Percentiles rank a stretch among this genome's conserved stretches.
Evolutionary conservation across 1,284 basidiomycete species (phyloP).

Genomic region (Ustanciosporium gigantosporum): DNA sequence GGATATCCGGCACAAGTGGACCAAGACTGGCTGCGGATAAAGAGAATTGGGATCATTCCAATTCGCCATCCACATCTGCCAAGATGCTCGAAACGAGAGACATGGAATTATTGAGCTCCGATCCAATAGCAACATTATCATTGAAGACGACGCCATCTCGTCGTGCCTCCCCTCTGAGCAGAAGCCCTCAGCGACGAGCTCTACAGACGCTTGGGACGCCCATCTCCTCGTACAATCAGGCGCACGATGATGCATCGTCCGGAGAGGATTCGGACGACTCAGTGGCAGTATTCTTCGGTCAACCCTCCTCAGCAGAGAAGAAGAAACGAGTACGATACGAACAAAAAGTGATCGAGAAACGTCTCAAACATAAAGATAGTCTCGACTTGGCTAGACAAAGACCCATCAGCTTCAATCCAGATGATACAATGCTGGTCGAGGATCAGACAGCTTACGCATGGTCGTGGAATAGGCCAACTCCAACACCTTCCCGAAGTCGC

Average conservation of each 20-base stretch:
- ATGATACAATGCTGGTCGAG: constrained; percentile 38
- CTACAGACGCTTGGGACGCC: too few relatives aligned
- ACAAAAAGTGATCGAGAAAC: constrained; percentile 26
- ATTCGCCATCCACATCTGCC: too few relatives aligned
- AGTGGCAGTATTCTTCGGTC: constrained; percentile 37
- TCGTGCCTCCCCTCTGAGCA: too few relatives aligned
- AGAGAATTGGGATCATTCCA: too few relatives aligned
- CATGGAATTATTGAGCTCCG: too few relatives aligned
- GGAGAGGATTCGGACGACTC: constrained; percentile 33
- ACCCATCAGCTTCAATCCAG: constrained; percentile 38
- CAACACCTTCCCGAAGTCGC: constrained; percentile 2
- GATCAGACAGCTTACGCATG: constrained; percentile 10
- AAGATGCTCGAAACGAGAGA: too few relatives aligned
- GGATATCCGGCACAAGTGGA: too few relatives aligned
- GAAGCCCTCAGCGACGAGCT: too few relatives aligned
- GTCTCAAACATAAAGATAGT: constrained; percentile 39
- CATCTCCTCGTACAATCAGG: too few relatives aligned
- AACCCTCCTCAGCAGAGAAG: constrained; percentile 34
- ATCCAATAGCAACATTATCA: too few relatives aligned
- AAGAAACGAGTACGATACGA: constrained; percentile 41
- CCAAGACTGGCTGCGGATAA: too few relatives aligned
- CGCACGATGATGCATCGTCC: constrained; percentile 4
- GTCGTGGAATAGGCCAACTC: constrained; percentile 14
- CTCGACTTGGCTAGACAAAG: constrained; percentile 30
- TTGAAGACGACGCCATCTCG: too few relatives aligned